These are phyloP conservation scores for Diaporthe sp. DNA, from an alignment of 2,329 filamentous ascomycete species.

Conservation along the genomic window DNA sequence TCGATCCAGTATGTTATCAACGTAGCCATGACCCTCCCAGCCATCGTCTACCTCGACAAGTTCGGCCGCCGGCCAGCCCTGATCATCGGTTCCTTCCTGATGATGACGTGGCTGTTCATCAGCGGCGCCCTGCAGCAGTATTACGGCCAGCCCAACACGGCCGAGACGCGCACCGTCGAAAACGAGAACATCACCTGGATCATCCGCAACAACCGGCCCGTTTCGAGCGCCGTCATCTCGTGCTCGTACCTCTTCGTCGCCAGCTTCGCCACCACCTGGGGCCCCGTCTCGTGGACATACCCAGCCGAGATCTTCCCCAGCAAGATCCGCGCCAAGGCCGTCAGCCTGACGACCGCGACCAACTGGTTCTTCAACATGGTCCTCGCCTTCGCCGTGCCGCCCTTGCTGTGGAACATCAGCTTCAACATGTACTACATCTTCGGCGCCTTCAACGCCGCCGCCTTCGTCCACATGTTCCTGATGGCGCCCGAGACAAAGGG, in stretches of 20 bases:
- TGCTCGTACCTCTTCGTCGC: conserved; percentile 80
- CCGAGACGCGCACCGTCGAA: conserved; percentile 34
- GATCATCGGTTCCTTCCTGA: conserved; percentile 64
- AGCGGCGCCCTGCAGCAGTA: conserved; percentile 70
- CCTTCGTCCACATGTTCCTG: conserved; percentile 76
- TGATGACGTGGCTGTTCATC: conserved; percentile 71
- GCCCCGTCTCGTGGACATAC: conserved; percentile 61
- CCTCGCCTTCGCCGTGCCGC: conserved; percentile 63
- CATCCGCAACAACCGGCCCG: conserved; percentile 59
- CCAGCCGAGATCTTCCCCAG: conserved; percentile 58
- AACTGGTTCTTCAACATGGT: conserved; percentile 62
- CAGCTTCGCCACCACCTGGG: conserved; percentile 68
- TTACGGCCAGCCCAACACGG: conserved; percentile 63
- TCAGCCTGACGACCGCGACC: conserved; percentile 52
- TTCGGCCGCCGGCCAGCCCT: conserved; percentile 68
- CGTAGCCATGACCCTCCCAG: conserved; percentile 67
- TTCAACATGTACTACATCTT: conserved; percentile 79
- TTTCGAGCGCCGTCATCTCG: conserved; percentile 73
- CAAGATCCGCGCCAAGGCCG: conserved; percentile 56
- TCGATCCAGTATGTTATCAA: conserved; percentile 75
- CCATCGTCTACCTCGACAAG: conserved; percentile 69
- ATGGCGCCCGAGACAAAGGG: conserved; percentile 74
- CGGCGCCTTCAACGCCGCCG: conserved; percentile 75
- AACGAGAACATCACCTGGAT: conserved; percentile 68
- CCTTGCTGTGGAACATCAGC: conserved; percentile 61